Conservation (phyloP, 2,329 filamentous ascomycete genomes). For the Ceratocystis albifundus region DNA sequence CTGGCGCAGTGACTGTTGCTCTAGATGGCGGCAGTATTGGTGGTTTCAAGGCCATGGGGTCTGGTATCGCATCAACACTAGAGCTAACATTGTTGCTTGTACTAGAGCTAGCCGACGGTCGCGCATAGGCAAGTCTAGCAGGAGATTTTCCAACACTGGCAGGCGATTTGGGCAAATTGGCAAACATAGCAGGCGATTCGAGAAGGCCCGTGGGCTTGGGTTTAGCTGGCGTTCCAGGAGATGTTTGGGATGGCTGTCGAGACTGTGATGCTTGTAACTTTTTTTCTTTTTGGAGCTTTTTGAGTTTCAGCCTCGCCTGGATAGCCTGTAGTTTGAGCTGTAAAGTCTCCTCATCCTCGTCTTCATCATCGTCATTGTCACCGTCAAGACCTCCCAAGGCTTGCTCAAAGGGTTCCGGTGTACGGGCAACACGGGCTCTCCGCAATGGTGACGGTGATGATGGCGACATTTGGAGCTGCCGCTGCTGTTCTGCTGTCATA, state of each 20-base stretch:
- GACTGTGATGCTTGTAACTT: conserved; percentile 11
- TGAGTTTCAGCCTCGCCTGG: conserved; percentile 74
- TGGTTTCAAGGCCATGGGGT: conserved; percentile 16
- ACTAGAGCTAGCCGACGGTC: conserved; percentile 7
- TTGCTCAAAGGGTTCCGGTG: conserved; percentile 25
- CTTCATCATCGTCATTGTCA: conserved; percentile 32
- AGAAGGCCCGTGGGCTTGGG: background rate
- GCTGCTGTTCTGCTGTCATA: conserved; percentile 22
- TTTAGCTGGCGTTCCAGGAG: background rate
- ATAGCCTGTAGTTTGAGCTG: conserved; percentile 80
- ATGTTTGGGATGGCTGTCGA: conserved; percentile 4
- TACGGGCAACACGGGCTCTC: conserved; percentile 13
- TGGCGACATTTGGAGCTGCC: conserved; percentile 54
- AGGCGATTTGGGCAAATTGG: conserved; percentile 20
- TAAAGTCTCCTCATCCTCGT: conserved; percentile 76
- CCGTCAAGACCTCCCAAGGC: conserved; percentile 29
- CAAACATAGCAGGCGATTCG: conserved; percentile 19
- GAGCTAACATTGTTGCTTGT: no score
- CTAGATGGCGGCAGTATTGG: conserved; percentile 17
- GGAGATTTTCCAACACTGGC: conserved; percentile 22
- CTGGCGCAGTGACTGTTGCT: background rate
- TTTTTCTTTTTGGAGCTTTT: conserved; percentile 60
- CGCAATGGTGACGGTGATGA: conserved; percentile 53
- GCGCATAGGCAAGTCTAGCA: conserved; percentile 20
- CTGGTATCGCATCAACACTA: background rate